These are phyloP conservation scores for Daedaleopsis sinensis DNA, from an alignment of 768 basidiomycete genomes.

Conservation along the genomic window DNA sequence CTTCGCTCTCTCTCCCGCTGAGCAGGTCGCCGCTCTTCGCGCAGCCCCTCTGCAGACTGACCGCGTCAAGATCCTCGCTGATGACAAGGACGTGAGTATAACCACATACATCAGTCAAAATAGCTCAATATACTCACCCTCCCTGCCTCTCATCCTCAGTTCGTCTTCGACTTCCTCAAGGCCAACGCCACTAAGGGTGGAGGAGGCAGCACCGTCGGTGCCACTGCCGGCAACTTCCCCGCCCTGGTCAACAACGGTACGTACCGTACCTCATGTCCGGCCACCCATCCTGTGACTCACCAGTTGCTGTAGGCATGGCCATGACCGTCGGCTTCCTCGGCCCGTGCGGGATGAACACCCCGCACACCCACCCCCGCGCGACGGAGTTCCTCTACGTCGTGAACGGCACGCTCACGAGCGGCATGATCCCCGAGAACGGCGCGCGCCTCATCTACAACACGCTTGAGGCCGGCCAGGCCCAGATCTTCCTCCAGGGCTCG, in stretches of 20 bases:
- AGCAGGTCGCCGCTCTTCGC: conserved; percentile 22
- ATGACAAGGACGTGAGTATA: conserved; percentile 25
- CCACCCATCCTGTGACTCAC: neutral
- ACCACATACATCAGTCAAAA: neutral
- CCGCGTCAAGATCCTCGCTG: conserved; percentile 25
- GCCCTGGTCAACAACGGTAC: conserved; percentile 30
- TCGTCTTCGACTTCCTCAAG: conserved; percentile 33
- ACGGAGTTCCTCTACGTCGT: conserved; percentile 36
- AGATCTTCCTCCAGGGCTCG: conserved; percentile 32
- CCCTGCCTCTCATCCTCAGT: conserved; percentile 15
- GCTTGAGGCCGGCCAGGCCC: conserved; percentile 25
- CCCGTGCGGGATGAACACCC: conserved; percentile 39
- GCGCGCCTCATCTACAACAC: conserved; percentile 31
- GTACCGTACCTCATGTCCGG: neutral
- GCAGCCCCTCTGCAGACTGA: conserved; percentile 26
- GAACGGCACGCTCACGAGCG: conserved; percentile 31
- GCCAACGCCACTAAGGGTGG: conserved; percentile 23
- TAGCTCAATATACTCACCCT: neutral
- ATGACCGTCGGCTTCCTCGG: conserved; percentile 33
- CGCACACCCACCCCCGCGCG: conserved; percentile 39
- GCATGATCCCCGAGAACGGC: conserved; percentile 35
- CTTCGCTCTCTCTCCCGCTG: conserved; percentile 15
- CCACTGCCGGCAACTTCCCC: conserved; percentile 32
- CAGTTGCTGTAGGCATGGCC: conserved; percentile 18
- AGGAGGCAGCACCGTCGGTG: conserved; percentile 28